Evolutionary conservation across 805 yeast genomes (phyloP).

Genomic region (Teunomyces cretensis): DNA sequence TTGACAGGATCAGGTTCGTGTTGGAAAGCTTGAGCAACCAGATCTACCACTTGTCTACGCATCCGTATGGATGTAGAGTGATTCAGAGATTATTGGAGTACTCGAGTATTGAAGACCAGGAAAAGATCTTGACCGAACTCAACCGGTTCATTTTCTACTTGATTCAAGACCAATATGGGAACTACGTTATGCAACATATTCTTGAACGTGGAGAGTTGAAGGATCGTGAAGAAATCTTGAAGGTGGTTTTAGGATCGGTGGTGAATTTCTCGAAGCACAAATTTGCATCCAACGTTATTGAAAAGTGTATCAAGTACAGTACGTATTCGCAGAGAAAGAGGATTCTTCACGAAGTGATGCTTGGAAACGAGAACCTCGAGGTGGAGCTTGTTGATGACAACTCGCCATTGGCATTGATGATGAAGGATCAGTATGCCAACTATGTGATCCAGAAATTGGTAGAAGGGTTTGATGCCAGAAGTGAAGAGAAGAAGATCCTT

Average conservation of each 20-base stretch:
- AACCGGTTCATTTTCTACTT: constrained; percentile 69
- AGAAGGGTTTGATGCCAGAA: constrained; percentile 63
- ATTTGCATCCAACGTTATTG: constrained; percentile 97
- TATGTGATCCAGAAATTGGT: constrained; percentile 95
- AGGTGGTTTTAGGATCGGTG: constrained; percentile 67
- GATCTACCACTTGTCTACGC: constrained; percentile 85
- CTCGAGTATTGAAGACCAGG: constrained; percentile 65
- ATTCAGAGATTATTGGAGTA: constrained; percentile 88
- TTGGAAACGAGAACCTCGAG: constrained; percentile 46
- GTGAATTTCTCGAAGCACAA: constrained; percentile 91
- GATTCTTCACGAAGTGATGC: constrained; percentile 66
- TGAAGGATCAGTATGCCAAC: constrained; percentile 97
- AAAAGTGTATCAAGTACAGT: constrained; percentile 83
- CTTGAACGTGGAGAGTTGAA: constrained; percentile 73
- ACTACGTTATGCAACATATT: constrained; percentile 95
- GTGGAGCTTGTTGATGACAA: constrained; percentile 56
- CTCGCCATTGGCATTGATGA: constrained; percentile 81
- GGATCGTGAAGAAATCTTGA: constrained; percentile 62
- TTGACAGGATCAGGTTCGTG: constrained; percentile 66
- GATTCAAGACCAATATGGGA: constrained; percentile 96
- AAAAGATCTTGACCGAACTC: constrained; percentile 66
- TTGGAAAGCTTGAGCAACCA: constrained; percentile 66
- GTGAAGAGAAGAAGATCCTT: constrained; percentile 64
- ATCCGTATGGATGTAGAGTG: constrained; percentile 97
- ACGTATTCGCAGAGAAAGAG: constrained; percentile 56